Percentiles rank a stretch among this genome's conserved stretches.
These are phyloP conservation scores for Wallacemonas sp. DNA, from an alignment of 208 protist species.

Conservation along the genomic window DNA sequence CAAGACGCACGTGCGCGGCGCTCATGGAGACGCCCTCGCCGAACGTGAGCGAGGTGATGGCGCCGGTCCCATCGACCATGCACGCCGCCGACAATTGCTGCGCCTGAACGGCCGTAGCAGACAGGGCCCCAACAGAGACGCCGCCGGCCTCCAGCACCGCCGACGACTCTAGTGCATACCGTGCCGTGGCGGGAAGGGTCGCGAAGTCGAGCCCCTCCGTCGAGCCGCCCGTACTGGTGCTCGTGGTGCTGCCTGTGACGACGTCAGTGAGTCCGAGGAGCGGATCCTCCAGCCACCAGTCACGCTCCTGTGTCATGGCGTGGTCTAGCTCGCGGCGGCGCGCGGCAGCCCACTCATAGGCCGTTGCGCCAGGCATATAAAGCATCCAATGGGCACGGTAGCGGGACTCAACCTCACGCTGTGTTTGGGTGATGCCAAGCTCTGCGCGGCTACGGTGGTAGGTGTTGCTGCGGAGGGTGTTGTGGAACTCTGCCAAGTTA, in stretches of 20 bases:
- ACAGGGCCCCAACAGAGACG: conserved; percentile 23
- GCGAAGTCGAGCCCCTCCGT: conserved; percentile 25
- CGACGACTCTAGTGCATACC: conserved; percentile 71
- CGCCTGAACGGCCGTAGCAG: conserved; percentile 17
- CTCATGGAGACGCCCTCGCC: conserved; percentile 23
- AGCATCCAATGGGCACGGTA: conserved; percentile 72
- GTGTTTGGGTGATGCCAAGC: conserved; percentile 49
- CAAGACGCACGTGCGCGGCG: conserved; percentile 43
- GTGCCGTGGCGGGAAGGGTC: conserved; percentile 53
- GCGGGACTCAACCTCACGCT: conserved; percentile 50
- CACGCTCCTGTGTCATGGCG: conserved; percentile 63
- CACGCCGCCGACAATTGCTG: conserved; percentile 41
- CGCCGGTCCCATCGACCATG: conserved; percentile 74
- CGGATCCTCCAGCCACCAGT: conserved; percentile 83
- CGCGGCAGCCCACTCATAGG: conserved; percentile 74
- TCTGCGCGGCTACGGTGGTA: conserved; percentile 58
- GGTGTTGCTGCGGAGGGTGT: conserved; percentile 32
- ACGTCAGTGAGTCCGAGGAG: conserved; percentile 66
- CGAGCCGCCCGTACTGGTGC: conserved; percentile 11
- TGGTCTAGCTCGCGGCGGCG: conserved; percentile 59
- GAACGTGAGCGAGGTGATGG: conserved; percentile 44
- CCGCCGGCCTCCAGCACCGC: conserved; percentile 53
- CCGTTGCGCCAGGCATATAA: conserved; percentile 72
- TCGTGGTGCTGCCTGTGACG: conserved; percentile 41
- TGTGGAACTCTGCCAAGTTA: conserved; percentile 39